A percentile compares a stretch with the other conserved stretches of the same genome.
These are phyloP conservation scores for Brassica balearica DNA, from an alignment of 441 rosid genomes.

Conservation along the genomic window DNA sequence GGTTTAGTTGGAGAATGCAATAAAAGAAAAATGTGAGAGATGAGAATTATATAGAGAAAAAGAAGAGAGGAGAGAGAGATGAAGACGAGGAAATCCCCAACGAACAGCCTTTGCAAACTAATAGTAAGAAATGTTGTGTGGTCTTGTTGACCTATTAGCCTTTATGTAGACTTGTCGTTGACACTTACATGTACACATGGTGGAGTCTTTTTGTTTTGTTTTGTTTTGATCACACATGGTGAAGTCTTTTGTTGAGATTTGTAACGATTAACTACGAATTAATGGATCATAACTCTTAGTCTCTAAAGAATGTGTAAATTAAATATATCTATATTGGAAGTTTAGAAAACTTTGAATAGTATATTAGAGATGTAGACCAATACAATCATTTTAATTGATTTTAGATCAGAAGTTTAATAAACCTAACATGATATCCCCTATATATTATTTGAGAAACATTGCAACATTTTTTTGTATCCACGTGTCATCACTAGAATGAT, in stretches of 20 bases:
- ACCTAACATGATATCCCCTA: background rate
- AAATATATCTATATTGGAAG: background rate
- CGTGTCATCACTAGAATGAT: too few relatives aligned
- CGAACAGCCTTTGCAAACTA: constrained; percentile 46
- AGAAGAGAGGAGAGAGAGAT: background rate
- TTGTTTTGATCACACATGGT: too few relatives aligned
- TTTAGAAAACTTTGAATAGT: background rate
- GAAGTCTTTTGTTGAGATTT: background rate
- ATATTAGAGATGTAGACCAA: background rate
- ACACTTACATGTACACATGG: background rate
- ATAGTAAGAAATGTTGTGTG: constrained; percentile 41
- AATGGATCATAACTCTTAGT: constrained; percentile 12
- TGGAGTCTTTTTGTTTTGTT: too few relatives aligned
- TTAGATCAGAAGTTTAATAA: background rate
- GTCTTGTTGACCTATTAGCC: constrained; percentile 42
- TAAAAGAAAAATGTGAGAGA: constrained; percentile 18
- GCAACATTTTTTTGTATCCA: too few relatives aligned
- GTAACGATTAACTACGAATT: constrained; percentile 21
- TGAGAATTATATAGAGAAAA: constrained; percentile 30
- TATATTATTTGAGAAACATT: too few relatives aligned
- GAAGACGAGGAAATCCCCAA: constrained; percentile 34
- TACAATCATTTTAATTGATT: background rate
- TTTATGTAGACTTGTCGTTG: constrained; percentile 48
- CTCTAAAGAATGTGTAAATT: background rate
- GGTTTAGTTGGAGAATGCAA: constrained; percentile 28